Conservation (phyloP, 1,139 yeast species). For the Suhomyces atakaporum region DNA sequence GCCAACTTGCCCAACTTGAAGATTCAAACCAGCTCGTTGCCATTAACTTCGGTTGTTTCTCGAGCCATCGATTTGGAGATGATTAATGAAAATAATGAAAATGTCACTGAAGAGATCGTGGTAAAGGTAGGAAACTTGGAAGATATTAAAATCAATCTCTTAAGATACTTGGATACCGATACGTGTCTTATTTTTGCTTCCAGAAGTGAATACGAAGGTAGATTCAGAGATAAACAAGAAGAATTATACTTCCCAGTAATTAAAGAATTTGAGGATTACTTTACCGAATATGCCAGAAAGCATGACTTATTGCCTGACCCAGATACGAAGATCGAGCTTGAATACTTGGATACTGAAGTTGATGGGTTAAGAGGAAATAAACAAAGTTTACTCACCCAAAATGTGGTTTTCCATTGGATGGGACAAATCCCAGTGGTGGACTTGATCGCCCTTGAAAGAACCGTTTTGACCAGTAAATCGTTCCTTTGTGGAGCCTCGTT, state of each 20-base stretch:
- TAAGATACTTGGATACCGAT: slow-evolving; percentile 90
- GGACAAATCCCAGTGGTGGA: slow-evolving; percentile 67
- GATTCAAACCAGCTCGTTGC: slow-evolving; percentile 78
- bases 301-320: slow-evolving; percentile 31
- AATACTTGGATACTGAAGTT: slow-evolving; percentile 73
- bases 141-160: slow-evolving; percentile 55
- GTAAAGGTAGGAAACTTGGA: slow-evolving; percentile 63
- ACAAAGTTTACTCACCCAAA: slow-evolving; percentile 62
- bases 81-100: slow-evolving; percentile 23
- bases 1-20: slow-evolving; percentile 66
- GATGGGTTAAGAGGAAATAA: slow-evolving; percentile 79
- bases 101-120: slow-evolving; percentile 46
- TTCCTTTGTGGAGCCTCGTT: slow-evolving; percentile 70
- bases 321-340: slow-evolving; percentile 38
- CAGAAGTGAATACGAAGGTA: slow-evolving; percentile 78
- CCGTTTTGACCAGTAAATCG: slow-evolving; percentile 82
- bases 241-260: slow-evolving; percentile 75
- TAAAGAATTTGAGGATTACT: slow-evolving; percentile 60
- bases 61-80: slow-evolving; percentile 74
- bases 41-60: slow-evolving; percentile 83
- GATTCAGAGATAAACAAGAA: slow-evolving; percentile 73
- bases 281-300: slow-evolving; percentile 46
- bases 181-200: slow-evolving; percentile 88
- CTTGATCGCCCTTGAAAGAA: slow-evolving; percentile 84
- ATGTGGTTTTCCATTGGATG: slow-evolving; percentile 68